A percentile compares a stretch with the other conserved stretches of the same genome.
Evolutionary conservation across 768 basidiomycete genomes (phyloP).

Genomic region (Infundibulicybe gibba): DNA sequence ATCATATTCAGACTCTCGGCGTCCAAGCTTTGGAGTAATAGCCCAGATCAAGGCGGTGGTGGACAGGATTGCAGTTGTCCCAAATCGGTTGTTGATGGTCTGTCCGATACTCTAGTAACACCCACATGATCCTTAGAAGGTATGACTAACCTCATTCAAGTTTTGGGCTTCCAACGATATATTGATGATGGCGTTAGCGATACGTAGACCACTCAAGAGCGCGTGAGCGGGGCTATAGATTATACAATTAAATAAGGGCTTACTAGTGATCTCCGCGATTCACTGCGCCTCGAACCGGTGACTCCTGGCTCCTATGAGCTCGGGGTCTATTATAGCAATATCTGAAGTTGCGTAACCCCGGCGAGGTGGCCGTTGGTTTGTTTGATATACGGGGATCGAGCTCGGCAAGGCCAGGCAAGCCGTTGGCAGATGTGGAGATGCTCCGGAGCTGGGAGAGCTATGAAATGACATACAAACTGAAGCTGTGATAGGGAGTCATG

Average conservation of each 20-base stretch:
- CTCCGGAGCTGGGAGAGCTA: conserved; percentile 88
- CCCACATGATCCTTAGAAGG: conserved; percentile 1
- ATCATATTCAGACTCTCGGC: too few relatives aligned
- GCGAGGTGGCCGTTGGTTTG: conserved; percentile 88
- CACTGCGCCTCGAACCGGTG: too few relatives aligned
- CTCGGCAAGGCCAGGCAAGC: conserved; percentile 83
- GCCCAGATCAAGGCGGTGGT: conserved; percentile 74
- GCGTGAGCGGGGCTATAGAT: too few relatives aligned
- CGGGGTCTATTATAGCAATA: conserved; percentile 93
- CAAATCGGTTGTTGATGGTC: conserved; percentile 72
- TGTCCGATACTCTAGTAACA: conserved; percentile 22
- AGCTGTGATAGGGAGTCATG: conserved; percentile 63
- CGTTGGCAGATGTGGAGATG: conserved; percentile 66
- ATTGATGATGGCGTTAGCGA: too few relatives aligned
- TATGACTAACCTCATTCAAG: conserved; percentile 76
- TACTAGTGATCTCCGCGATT: too few relatives aligned
- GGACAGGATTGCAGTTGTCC: conserved; percentile 81
- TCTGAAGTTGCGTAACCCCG: conserved; percentile 68
- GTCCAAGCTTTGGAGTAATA: conserved; percentile 79
- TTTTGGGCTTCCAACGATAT: conserved; percentile 87
- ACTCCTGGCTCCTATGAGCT: conserved; percentile 90
- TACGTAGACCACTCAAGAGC: too few relatives aligned
- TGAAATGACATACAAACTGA: conserved; percentile 76
- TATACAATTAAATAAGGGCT: too few relatives aligned
- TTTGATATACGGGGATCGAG: conserved; percentile 77